These are phyloP conservation scores for Durio zibethinus DNA, from an alignment of 345 rosid genomes.

Conservation along the genomic window DNA sequence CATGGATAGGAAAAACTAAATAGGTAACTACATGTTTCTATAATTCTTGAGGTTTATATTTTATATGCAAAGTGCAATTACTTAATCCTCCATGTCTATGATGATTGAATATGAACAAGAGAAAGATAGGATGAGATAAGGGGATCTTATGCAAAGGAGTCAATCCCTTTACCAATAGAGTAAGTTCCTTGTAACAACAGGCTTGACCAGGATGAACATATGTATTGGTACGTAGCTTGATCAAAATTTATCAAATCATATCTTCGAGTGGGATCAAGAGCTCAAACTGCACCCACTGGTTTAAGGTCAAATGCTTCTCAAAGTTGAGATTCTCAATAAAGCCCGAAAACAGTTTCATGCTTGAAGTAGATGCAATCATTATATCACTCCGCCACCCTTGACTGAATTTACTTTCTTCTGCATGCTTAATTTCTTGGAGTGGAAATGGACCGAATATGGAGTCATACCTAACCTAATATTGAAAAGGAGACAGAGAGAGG, in stretches of 20 bases:
- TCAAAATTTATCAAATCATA: too few relatives aligned
- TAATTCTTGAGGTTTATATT: too few relatives aligned
- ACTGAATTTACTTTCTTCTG: slow-evolving; percentile 11
- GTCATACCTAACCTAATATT: slow-evolving; percentile 18
- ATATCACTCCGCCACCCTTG: not conserved
- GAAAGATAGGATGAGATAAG: not conserved
- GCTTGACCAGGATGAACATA: too few relatives aligned
- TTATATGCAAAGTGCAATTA: too few relatives aligned
- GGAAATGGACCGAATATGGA: not conserved
- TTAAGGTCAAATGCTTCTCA: slow-evolving; percentile 8
- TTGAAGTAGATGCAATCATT: not conserved
- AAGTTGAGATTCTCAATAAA: not conserved
- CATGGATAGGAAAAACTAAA: too few relatives aligned
- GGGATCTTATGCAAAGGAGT: too few relatives aligned
- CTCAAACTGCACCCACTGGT: not conserved
- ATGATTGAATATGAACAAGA: not conserved
- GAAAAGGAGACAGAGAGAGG: not conserved
- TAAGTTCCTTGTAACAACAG: not conserved
- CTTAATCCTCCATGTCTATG: too few relatives aligned
- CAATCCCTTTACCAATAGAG: not conserved
- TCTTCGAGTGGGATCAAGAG: not conserved
- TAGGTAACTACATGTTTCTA: too few relatives aligned
- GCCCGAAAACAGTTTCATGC: not conserved
- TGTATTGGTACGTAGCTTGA: too few relatives aligned
- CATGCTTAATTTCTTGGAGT: slow-evolving; percentile 14